Evolutionary conservation across 805 yeast genomes (phyloP).

Genomic region (Suhomyces kilbournensis): DNA sequence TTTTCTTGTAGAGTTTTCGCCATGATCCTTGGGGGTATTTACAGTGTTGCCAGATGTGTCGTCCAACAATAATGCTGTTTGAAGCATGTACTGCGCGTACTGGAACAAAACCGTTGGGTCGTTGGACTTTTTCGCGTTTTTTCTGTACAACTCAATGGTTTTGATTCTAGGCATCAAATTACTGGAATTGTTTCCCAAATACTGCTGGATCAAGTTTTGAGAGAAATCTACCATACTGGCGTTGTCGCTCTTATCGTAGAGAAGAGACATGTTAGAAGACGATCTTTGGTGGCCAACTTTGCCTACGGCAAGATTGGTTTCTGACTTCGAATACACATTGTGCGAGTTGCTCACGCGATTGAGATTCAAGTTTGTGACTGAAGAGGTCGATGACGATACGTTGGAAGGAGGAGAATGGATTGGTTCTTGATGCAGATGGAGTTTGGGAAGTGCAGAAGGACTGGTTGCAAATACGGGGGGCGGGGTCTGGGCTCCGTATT

Average conservation of each 20-base stretch:
- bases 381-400: slow-evolving; percentile 32
- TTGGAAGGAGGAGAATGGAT: slow-evolving; percentile 26
- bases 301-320: slow-evolving; percentile 20
- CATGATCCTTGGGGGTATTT: slow-evolving; percentile 9
- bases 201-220: slow-evolving; percentile 50
- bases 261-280: slow-evolving; percentile 36
- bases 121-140: slow-evolving; percentile 78
- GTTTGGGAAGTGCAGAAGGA: not conserved
- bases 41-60: slow-evolving; percentile 7
- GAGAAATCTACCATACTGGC: slow-evolving; percentile 46
- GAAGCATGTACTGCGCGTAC: slow-evolving; percentile 86
- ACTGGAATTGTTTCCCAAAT: slow-evolving; percentile 48
- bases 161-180: slow-evolving; percentile 70
- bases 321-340: slow-evolving; percentile 20
- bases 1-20: slow-evolving; percentile 19
- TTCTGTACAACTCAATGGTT: slow-evolving; percentile 82
- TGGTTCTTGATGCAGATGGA: slow-evolving; percentile 2
- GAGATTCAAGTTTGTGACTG: slow-evolving; percentile 34
- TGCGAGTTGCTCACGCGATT: slow-evolving; percentile 1
- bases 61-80: slow-evolving; percentile 70
- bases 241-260: slow-evolving; percentile 31
- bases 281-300: slow-evolving; percentile 30
- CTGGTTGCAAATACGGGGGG: slow-evolving; percentile 25
- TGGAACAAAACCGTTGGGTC: slow-evolving; percentile 87
- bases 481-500: slow-evolving; percentile 21